Evolutionary conservation across 169 alveolate genomes (phyloP).

Genomic region (Eimeria maxima): DNA sequence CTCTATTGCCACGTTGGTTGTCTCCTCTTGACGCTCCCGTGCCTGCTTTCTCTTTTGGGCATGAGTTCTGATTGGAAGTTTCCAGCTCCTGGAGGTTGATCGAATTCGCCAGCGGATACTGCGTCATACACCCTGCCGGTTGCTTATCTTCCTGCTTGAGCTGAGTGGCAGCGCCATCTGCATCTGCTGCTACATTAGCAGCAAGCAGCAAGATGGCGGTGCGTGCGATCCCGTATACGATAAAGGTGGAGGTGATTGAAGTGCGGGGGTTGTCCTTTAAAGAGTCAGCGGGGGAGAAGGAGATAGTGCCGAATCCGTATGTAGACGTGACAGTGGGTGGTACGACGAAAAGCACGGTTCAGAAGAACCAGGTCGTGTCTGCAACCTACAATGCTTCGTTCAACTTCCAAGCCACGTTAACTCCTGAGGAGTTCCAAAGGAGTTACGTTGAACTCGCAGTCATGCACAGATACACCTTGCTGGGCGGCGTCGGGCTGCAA

Average conservation of each 20-base stretch:
- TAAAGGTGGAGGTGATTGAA: slow-evolving; percentile 87
- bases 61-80: neutral
- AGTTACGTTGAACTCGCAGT: slow-evolving; percentile 85
- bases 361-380: slow-evolving; percentile 86
- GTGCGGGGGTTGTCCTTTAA: slow-evolving; percentile 84
- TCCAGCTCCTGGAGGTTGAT: neutral
- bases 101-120: neutral
- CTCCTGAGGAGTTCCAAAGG: slow-evolving; percentile 85
- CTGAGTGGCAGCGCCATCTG: neutral
- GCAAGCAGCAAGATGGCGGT: slow-evolving; percentile 67
- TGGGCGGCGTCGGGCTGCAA: slow-evolving; percentile 79
- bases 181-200: neutral
- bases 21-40: too few relatives aligned
- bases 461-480: slow-evolving; percentile 85
- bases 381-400: slow-evolving; percentile 84
- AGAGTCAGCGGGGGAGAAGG: slow-evolving; percentile 83
- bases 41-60: neutral
- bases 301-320: slow-evolving; percentile 87
- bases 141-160: neutral
- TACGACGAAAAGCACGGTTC: slow-evolving; percentile 84
- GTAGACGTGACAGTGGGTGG: slow-evolving; percentile 86
- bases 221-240: slow-evolving; percentile 83
- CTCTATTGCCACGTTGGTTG: too few relatives aligned
- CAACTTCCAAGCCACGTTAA: slow-evolving; percentile 86
- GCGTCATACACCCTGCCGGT: neutral